Percentiles rank a stretch among this genome's conserved stretches.
These are phyloP conservation scores for Agaricus blazei DNA, from an alignment of 768 basidiomycete species.

Conservation along the genomic window DNA sequence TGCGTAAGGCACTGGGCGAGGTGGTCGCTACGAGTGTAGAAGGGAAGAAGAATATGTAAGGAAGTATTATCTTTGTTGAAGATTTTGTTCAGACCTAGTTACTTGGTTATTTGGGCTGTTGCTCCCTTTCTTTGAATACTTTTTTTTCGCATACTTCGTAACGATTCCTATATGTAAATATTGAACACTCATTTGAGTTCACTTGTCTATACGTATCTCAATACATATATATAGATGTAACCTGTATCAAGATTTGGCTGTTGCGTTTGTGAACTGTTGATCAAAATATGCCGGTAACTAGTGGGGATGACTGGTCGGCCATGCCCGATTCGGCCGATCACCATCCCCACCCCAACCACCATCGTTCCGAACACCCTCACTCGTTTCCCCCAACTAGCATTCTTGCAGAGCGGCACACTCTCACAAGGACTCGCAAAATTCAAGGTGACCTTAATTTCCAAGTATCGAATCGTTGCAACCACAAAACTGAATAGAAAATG, in stretches of 20 bases:
- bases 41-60: conserved; percentile 1
- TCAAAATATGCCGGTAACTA: no score
- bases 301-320: no score
- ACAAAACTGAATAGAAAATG: no score
- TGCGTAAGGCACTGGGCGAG: conserved; percentile 8
- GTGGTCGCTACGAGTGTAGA: conserved; percentile 13
- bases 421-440: no score
- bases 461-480: no score
- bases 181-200: background rate
- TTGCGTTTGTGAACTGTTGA: background rate
- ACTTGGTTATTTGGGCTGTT: background rate
- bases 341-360: no score
- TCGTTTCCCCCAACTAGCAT: no score
- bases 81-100: background rate
- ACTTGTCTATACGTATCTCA: background rate
- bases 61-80: background rate
- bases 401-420: no score
- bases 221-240: background rate
- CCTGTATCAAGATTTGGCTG: background rate
- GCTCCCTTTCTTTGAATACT: background rate
- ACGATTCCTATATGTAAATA: background rate
- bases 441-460: no score
- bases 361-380: no score
- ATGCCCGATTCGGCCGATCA: no score
- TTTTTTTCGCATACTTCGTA: background rate